Percentiles rank a stretch among this genome's conserved stretches.
Conservation (phyloP, 1,284 basidiomycete genomes). For the Microbotryum violaceum region DNA sequence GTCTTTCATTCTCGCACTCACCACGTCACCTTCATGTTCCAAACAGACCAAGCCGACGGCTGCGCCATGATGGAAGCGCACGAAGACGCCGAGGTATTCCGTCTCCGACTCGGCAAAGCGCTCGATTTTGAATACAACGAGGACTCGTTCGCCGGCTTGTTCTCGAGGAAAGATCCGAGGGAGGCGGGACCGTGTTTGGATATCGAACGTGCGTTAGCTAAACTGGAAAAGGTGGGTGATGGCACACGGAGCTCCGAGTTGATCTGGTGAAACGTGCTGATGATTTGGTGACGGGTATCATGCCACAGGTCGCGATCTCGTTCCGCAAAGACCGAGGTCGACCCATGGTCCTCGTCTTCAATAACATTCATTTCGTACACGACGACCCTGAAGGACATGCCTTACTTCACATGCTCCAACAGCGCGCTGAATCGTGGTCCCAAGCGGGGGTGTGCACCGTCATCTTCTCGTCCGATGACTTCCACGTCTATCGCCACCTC, state of each 20-base stretch:
- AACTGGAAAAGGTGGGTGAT: conserved; percentile 58
- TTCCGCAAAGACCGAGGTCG: conserved; percentile 52
- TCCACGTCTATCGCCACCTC: conserved; percentile 18
- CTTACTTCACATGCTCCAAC: conserved; percentile 72
- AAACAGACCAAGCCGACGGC: conserved; percentile 32
- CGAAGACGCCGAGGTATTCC: conserved; percentile 38
- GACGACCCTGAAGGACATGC: conserved; percentile 62
- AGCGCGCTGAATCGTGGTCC: conserved; percentile 69
- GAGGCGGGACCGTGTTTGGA: conserved; percentile 75
- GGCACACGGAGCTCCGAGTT: neutral
- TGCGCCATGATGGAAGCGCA: conserved; percentile 36
- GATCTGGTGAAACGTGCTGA: neutral
- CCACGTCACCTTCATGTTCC: no score
- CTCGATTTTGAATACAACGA: conserved; percentile 71
- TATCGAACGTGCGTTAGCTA: conserved; percentile 73
- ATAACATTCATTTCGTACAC: conserved; percentile 52
- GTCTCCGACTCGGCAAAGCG: conserved; percentile 68
- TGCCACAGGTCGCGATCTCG: conserved; percentile 68
- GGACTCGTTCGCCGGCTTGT: conserved; percentile 42
- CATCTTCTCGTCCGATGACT: conserved; percentile 61
- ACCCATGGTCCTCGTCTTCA: conserved; percentile 69
- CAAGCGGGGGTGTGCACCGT: conserved; percentile 22
- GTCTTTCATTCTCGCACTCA: no score
- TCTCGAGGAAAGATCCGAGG: conserved; percentile 71
- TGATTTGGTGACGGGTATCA: no score